These are phyloP conservation scores for Cytospora chrysosperma DNA, from an alignment of 2,329 filamentous ascomycete genomes.

Conservation along the genomic window DNA sequence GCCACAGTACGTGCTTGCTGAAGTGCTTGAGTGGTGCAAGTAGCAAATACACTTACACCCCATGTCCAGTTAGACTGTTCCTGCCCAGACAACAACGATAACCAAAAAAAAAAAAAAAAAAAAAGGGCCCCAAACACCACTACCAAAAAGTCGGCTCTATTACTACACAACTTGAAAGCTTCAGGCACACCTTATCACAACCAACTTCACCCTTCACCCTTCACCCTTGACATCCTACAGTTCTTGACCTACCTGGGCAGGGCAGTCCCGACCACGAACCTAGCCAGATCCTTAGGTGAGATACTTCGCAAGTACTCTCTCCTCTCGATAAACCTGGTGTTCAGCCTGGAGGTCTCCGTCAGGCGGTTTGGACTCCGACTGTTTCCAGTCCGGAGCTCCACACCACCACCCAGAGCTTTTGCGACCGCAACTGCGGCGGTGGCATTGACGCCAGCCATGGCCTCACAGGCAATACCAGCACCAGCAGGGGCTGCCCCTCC, in stretches of 20 bases:
- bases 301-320: background rate
- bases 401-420: background rate
- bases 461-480: conserved; percentile 18
- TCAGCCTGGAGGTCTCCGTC: conserved; percentile 20
- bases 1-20: no score
- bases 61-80: conserved; percentile 5
- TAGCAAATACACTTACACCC: conserved; percentile 3
- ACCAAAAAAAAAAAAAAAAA: no score
- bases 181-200: background rate
- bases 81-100: no score
- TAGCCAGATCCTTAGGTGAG: background rate
- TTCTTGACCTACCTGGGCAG: no score
- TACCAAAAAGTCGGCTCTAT: no score
- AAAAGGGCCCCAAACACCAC: no score
- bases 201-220: background rate
- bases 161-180: no score
- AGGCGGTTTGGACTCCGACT: conserved; percentile 12
- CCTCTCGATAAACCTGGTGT: background rate
- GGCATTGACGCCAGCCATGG: conserved; percentile 21
- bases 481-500: conserved; percentile 20
- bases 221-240: background rate
- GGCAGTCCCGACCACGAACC: background rate
- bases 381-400: conserved; percentile 2
- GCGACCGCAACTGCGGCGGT: conserved; percentile 12
- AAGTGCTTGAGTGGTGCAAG: no score